Evolutionary conservation across 1,284 basidiomycete species (phyloP).

Genomic region (Xerocomus amazonicus): DNA sequence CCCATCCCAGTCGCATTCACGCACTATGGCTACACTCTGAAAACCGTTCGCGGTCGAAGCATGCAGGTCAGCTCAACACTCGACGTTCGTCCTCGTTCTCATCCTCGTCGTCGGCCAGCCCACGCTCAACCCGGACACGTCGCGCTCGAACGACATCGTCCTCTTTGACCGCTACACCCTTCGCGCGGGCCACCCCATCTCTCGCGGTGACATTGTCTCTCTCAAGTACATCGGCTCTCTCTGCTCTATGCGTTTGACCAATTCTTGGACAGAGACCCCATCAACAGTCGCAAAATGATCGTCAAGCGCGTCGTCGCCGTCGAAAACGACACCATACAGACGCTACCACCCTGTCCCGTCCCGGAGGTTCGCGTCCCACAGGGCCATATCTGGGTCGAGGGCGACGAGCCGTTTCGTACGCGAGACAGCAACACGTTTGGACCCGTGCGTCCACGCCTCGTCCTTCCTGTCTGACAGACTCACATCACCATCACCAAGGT

Average conservation of each 20-base stretch:
- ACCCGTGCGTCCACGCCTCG: slow-evolving; percentile 43
- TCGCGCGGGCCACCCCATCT: slow-evolving; percentile 35
- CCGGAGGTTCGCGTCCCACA: slow-evolving; percentile 50
- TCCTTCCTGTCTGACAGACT: neutral
- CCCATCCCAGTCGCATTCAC: slow-evolving; percentile 51
- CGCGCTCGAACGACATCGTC: slow-evolving; percentile 55
- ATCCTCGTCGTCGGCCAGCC: slow-evolving; percentile 44
- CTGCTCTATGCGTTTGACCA: neutral
- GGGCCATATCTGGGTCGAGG: slow-evolving; percentile 75
- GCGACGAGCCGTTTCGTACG: slow-evolving; percentile 44
- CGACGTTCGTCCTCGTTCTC: neutral
- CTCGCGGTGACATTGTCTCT: slow-evolving; percentile 63
- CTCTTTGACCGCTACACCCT: slow-evolving; percentile 57
- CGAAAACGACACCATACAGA: slow-evolving; percentile 62
- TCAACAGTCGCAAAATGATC: slow-evolving; percentile 48
- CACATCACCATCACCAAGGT: slow-evolving; percentile 39
- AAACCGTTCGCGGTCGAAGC: slow-evolving; percentile 58
- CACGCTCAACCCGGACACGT: slow-evolving; percentile 70
- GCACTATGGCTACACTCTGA: slow-evolving; percentile 51
- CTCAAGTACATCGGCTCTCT: slow-evolving; percentile 41
- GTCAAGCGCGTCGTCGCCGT: slow-evolving; percentile 69
- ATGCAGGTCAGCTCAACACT: slow-evolving; percentile 55
- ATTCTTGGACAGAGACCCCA: slow-evolving; percentile 50
- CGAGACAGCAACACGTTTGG: slow-evolving; percentile 74
- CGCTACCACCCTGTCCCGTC: slow-evolving; percentile 68